Evolutionary conservation across 192 early-diverging fungal species (phyloP), one percentile per base, ranked within the genome.

Genomic region (Gigaspora rosea): DNA sequence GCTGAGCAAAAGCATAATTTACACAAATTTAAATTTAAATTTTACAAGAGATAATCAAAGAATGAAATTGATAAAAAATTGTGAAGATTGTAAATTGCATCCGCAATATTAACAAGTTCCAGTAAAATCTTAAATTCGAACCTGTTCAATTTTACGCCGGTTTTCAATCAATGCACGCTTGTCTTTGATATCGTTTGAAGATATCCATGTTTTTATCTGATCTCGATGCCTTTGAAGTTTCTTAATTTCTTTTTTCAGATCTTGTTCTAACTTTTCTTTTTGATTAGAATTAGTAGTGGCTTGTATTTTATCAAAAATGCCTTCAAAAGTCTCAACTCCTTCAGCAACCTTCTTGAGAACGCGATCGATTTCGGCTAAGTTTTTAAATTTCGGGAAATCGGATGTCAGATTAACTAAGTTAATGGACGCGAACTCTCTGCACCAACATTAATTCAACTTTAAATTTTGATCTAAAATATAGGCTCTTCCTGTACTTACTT

Each of bases 211-310:
- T 80, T 98, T 97, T 80, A 99, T 99, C 82, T 99, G 97, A 86
- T 99, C 97, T 67, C 96, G 92, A 73, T 89, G 86, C 78, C 95
- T 87, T 78, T 99, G 97, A 74, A 98, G 89, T 83, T 99, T 99
- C 82, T 99, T 99, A 85, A 99, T 99, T 85, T 99, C 96, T 84
- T 96, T 97, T 80, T 99, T 99, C 75, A 99, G 81, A 75, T 99
- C 96, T 16, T 86, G 87, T 78, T 99, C 97, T 75, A 94, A 92
- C 82, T 99, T 99, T 81, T 99, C 96, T 84, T 97, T 97, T 82
- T 99, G 97, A 59, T 94, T 91, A 18, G 85, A 76, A 81, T 92
- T 95, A 16, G 91, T 88, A 1, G 95, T 89, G 18, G 88, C 83
- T 54, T 95, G 84, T 48, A 99, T 89, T 80, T 99, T 98, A 51